phyloP scores from a whole-genome alignment of 306 rosid species.

The Myrica gale region DNA sequence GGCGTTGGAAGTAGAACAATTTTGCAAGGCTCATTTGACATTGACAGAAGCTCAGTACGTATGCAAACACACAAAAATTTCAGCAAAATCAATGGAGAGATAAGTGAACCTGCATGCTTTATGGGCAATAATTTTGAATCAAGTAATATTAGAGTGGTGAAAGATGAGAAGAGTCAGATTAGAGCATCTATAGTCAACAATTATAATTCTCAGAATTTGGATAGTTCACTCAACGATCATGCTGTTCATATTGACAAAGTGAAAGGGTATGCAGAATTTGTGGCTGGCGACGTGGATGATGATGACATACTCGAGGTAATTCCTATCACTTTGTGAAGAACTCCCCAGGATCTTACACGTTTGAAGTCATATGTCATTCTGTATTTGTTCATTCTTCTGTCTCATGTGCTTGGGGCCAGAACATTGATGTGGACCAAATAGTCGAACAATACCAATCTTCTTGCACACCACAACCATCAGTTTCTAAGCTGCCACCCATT shows the following conservation, averaged over 20 bases:
- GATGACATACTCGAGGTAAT: constrained; percentile 78
- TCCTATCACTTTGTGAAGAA: neutral
- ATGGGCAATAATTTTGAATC: constrained; percentile 26
- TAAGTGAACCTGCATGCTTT: constrained; percentile 29
- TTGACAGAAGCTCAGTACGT: constrained; percentile 15
- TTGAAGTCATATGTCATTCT: constrained; percentile 12
- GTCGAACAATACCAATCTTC: constrained; percentile 85
- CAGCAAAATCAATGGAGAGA: constrained; percentile 25
- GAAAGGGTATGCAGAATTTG: constrained; percentile 32
- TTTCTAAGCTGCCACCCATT: constrained; percentile 64
- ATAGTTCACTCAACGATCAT: constrained; percentile 37
- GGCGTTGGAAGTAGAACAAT: constrained; percentile 35
- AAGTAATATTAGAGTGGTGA: constrained; percentile 29
- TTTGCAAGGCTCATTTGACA: constrained; percentile 32
- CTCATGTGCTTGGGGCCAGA: constrained; percentile 46
- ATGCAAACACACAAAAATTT: constrained; percentile 26
- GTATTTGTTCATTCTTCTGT: constrained; percentile 22
- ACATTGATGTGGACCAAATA: constrained; percentile 88
- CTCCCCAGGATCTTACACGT: constrained; percentile 12
- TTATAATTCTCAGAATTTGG: constrained; percentile 39
- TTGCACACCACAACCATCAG: constrained; percentile 75
- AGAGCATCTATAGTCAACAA: constrained; percentile 37
- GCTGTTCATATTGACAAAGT: constrained; percentile 34
- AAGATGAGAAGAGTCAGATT: constrained; percentile 31
- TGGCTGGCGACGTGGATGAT: constrained; percentile 42